Percentiles rank a stretch among this genome's conserved stretches.
phyloP scores from a whole-genome alignment of 2,329 filamentous ascomycete genomes.

The Nigrospora oryzae region DNA sequence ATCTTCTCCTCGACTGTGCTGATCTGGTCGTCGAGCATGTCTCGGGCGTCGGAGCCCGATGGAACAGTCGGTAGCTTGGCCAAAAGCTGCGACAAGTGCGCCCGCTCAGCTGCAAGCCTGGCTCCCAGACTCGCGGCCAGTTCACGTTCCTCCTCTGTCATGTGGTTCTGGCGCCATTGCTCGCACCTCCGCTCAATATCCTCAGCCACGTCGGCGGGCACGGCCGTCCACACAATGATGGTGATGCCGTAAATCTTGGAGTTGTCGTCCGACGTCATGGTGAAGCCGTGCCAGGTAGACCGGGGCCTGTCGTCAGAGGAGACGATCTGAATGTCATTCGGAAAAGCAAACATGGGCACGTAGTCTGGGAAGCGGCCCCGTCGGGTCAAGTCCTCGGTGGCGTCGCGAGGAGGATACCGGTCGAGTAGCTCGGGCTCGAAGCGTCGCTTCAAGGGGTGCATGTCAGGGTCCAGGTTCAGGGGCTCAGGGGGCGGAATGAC shows the following conservation, averaged over 20 bases:
- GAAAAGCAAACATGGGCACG: slow-evolving; percentile 98
- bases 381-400: slow-evolving; percentile 69
- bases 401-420: slow-evolving; percentile 78
- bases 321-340: slow-evolving; percentile 94
- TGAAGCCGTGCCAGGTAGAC: slow-evolving; percentile 98
- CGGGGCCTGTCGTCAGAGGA: slow-evolving; percentile 88
- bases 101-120: slow-evolving; percentile 76
- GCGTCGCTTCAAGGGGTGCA: slow-evolving; percentile 88
- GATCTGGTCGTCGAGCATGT: slow-evolving; percentile 86
- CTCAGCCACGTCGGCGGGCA: slow-evolving; percentile 74
- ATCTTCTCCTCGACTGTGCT: slow-evolving; percentile 97
- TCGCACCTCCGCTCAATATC: slow-evolving; percentile 78
- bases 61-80: slow-evolving; percentile 72
- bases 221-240: slow-evolving; percentile 84
- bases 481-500: slow-evolving; percentile 93
- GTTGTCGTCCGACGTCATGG: slow-evolving; percentile 91
- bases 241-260: slow-evolving; percentile 88
- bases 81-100: slow-evolving; percentile 80
- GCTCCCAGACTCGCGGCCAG: slow-evolving; percentile 86
- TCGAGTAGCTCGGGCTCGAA: slow-evolving; percentile 97
- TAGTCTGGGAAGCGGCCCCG: slow-evolving; percentile 91
- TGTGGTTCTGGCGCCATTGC: slow-evolving; percentile 74
- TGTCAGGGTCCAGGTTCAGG: slow-evolving; percentile 78
- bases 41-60: slow-evolving; percentile 74
- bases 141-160: slow-evolving; percentile 86